Evolutionary conservation across 2,329 filamentous ascomycete species (phyloP).

Genomic region (Trichoderma asperellum): DNA sequence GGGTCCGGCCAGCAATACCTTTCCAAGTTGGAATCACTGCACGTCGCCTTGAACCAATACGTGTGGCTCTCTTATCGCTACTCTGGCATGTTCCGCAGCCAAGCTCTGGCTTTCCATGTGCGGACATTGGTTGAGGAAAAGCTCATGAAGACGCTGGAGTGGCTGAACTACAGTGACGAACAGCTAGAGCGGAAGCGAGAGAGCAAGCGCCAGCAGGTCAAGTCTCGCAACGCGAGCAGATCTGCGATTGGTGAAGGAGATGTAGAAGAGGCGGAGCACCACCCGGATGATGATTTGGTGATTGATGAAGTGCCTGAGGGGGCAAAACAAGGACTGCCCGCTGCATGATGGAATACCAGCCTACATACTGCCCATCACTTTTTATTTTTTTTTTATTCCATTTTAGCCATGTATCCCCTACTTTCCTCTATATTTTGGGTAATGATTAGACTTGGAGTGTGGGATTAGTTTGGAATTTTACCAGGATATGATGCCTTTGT

Average conservation of each 20-base stretch:
- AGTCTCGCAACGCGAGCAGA: conserved; percentile 27
- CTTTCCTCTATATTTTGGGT: neutral
- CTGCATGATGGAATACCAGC: neutral
- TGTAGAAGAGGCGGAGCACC: conserved; percentile 30
- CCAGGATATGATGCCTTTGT: neutral
- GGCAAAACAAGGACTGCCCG: neutral
- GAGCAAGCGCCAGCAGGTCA: conserved; percentile 33
- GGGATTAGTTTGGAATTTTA: neutral
- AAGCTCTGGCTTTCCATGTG: conserved; percentile 76
- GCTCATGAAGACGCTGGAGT: conserved; percentile 57
- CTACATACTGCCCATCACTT: neutral
- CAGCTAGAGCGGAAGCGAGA: conserved; percentile 38
- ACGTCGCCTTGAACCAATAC: conserved; percentile 82
- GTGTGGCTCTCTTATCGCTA: conserved; percentile 94
- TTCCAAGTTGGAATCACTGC: conserved; percentile 71
- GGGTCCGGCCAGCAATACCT: conserved; percentile 61
- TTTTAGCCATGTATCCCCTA: neutral
- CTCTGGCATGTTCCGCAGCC: conserved; percentile 74
- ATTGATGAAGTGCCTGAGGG: conserved; percentile 26
- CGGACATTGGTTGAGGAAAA: conserved; percentile 76
- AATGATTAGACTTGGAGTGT: neutral
- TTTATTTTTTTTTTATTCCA: neutral
- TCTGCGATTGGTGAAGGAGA: conserved; percentile 30
- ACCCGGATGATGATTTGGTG: conserved; percentile 31
- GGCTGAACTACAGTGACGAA: conserved; percentile 56